Percentiles rank a stretch among this genome's conserved stretches.
Conservation (phyloP, 345 rosid genomes). For the Viola odorata region DNA sequence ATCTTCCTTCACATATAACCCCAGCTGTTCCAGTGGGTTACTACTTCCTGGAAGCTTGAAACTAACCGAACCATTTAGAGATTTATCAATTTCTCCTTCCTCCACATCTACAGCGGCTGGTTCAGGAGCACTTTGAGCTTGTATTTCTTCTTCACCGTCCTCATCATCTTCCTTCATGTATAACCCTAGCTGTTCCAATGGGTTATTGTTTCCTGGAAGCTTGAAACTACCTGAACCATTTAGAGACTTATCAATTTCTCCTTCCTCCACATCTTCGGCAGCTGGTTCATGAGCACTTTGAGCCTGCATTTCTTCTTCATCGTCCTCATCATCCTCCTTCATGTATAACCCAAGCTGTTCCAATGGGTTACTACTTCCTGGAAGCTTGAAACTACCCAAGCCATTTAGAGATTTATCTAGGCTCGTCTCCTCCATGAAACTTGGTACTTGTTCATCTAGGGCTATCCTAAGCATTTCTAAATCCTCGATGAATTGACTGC, state of each 20-base stretch:
- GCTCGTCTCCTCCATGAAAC: slow-evolving; percentile 49
- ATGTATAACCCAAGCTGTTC: slow-evolving; percentile 78
- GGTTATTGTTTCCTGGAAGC: slow-evolving; percentile 58
- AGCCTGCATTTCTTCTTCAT: slow-evolving; percentile 57
- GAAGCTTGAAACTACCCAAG: slow-evolving; percentile 67
- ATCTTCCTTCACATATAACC: too few relatives aligned
- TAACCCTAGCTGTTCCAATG: slow-evolving; percentile 73
- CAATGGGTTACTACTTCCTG: slow-evolving; percentile 62
- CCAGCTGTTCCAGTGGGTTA: too few relatives aligned
- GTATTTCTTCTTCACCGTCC: slow-evolving; percentile 56
- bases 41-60: too few relatives aligned
- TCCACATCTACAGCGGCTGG: slow-evolving; percentile 44
- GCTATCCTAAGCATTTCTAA: slow-evolving; percentile 66
- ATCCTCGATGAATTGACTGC: slow-evolving; percentile 71
- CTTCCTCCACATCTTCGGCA: slow-evolving; percentile 65
- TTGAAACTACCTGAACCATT: slow-evolving; percentile 62
- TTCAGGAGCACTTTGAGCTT: slow-evolving; percentile 26
- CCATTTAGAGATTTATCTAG: slow-evolving; percentile 39
- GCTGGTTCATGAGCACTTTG: slow-evolving; percentile 24
- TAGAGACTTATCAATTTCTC: slow-evolving; percentile 61
- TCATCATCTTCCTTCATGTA: slow-evolving; percentile 58
- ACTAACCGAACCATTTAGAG: not conserved
- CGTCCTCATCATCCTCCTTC: slow-evolving; percentile 48
- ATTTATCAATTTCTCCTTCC: slow-evolving; percentile 84
- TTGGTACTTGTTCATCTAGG: slow-evolving; percentile 40